Evolutionary conservation across 108 stramenopile species (phyloP).

Genomic region (Phaeodactylum tricornutum): DNA sequence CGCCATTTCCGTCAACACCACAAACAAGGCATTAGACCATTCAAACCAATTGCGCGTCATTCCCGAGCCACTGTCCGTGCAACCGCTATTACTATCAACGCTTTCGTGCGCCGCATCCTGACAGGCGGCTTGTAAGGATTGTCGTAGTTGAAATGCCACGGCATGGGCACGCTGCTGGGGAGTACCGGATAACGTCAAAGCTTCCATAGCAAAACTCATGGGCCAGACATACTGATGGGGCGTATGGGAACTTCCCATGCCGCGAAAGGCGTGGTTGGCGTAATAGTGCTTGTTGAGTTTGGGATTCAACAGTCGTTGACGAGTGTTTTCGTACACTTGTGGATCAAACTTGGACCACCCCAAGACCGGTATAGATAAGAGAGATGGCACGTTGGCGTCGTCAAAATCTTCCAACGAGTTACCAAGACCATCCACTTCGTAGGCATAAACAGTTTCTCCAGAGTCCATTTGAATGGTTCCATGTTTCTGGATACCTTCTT

Average conservation of each 20-base stretch:
- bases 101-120: no score
- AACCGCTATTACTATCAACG: no score
- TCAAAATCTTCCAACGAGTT: constrained; percentile 32
- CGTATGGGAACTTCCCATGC: constrained; percentile 30
- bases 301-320: constrained; percentile 21
- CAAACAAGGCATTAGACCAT: no score
- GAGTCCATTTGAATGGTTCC: constrained; percentile 25
- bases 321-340: constrained; percentile 34
- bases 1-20: no score
- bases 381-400: constrained; percentile 66
- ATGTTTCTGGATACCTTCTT: constrained; percentile 35
- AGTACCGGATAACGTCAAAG: no score
- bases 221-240: constrained; percentile 41
- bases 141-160: no score
- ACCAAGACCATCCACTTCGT: constrained; percentile 74
- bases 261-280: background rate
- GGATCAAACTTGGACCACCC: constrained; percentile 18
- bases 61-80: no score
- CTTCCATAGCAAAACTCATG: constrained; percentile 42
- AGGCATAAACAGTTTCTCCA: constrained; percentile 37
- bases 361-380: constrained; percentile 47
- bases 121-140: no score
- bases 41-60: no score
- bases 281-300: background rate
- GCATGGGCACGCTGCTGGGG: no score